These are phyloP conservation scores for Lophiostoma macrostomum DNA, from an alignment of 495 filamentous ascomycete genomes.

Conservation along the genomic window DNA sequence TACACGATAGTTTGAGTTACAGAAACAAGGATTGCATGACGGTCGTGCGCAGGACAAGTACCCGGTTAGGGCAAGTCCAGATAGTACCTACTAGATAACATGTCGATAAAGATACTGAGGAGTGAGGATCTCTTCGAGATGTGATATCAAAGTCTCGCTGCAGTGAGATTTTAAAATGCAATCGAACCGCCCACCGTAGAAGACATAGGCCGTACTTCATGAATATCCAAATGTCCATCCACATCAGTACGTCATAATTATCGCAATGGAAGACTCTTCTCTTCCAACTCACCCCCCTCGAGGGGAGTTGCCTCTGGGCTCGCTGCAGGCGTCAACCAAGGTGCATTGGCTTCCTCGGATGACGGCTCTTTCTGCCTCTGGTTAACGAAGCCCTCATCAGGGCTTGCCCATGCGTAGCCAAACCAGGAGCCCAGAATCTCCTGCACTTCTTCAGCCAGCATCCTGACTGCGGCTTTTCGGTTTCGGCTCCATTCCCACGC, in stretches of 20 bases:
- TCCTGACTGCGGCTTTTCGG: constrained; percentile 57
- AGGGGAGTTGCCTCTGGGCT: constrained; percentile 18
- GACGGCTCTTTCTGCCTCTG: constrained; percentile 21
- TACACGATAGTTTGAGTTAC: no score
- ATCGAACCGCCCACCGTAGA: no score
- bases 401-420: constrained; percentile 72
- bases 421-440: constrained; percentile 65
- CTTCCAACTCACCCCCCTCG: constrained; percentile 9
- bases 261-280: constrained; percentile 22
- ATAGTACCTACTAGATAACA: no score
- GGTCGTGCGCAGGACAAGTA: no score
- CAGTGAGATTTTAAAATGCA: no score
- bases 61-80: no score
- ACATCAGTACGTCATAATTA: background rate
- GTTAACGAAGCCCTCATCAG: constrained; percentile 60
- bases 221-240: background rate
- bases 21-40: no score
- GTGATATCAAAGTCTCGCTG: no score
- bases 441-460: constrained; percentile 60
- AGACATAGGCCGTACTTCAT: no score
- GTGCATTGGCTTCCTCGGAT: constrained; percentile 9
- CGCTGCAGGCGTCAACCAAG: constrained; percentile 30
- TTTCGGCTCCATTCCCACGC: constrained; percentile 60
- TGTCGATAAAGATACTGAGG: no score
- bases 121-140: no score